A percentile compares a stretch with the other conserved stretches of the same genome.
phyloP scores from a whole-genome alignment of 176 grass and related monocot genomes.

The Carex parvula region DNA sequence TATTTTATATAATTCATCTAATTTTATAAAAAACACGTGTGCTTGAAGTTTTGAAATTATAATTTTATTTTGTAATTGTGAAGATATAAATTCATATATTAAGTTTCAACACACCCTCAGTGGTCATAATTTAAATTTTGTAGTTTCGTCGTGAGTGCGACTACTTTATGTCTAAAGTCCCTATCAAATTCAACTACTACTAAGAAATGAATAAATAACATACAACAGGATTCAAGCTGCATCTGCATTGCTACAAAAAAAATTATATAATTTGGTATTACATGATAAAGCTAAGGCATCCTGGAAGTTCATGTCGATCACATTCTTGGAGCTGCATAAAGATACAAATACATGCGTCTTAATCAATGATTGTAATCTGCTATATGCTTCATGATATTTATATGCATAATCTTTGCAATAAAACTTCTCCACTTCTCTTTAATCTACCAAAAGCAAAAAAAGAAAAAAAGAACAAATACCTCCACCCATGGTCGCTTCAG shows the following conservation, averaged over 20 bases:
- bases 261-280: neutral
- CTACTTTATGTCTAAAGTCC: too few species aligned
- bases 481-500: constrained; percentile 89
- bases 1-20: too few species aligned
- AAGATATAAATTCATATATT: too few species aligned
- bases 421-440: neutral
- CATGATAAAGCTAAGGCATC: neutral
- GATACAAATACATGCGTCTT: neutral
- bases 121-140: too few species aligned
- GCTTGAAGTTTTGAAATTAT: too few species aligned
- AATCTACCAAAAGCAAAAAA: neutral
- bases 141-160: too few species aligned
- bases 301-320: constrained; percentile 26
- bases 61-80: too few species aligned
- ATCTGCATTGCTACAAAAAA: neutral
- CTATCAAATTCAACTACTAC: neutral
- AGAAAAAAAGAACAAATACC: constrained; percentile 26
- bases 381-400: neutral
- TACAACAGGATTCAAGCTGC: neutral
- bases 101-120: too few species aligned
- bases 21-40: too few species aligned
- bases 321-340: constrained; percentile 66
- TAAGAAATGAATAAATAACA: neutral
- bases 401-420: neutral
- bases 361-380: neutral